Evolutionary conservation across 441 rosid species (phyloP), one percentile per base, ranked within the genome.

Genomic region (Melastoma candidum): DNA sequence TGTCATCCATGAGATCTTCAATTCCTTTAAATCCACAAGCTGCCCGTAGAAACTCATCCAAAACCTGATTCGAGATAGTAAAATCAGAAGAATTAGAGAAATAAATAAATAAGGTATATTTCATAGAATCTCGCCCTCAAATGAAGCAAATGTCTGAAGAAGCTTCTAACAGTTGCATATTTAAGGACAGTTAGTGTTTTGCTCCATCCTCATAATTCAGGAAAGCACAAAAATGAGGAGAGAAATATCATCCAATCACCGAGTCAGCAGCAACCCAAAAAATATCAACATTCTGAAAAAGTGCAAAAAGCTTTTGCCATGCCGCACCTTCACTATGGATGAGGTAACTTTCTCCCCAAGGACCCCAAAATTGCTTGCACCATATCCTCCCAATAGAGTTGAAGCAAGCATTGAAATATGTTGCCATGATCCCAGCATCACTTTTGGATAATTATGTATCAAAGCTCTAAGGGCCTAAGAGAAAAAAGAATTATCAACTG

Each of bases 31-130:
- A 87, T 72, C 96, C 96, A 82, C 85, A 85, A 68, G 82, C 66
- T 52, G 90, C 96, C 58, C 96, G 87, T 64, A 92, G 93, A 67
- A 82, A 80, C 64, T 80, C 93, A 76, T 92, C 98, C 75, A 87
- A 75, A 59, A 82, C 95, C 95, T 92, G 77, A 61, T 74, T 1
- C 39, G 14, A 29, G 22, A 8, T 32, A 32, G 41, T 32, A 32
- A 32, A 32, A 8, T 32, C 41, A 32, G 41, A 32, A 32, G 41
- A 6, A 32, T 8, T 32, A 3, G 8, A 32, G 5, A 32, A 8
- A 32, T 32, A 32, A 32, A 4, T 32, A 32, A 2, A 32, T 3
- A 32, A 32, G 8, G 8, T 32, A 32, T 32, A 32, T 32, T 8
- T 32, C 7, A 8, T 8, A 32, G 41, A 32, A 32, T 32, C 41